Evolutionary conservation across 2,329 filamentous ascomycete species (phyloP), one percentile per base, ranked within the genome.

Genomic region (Nemania serpens): DNA sequence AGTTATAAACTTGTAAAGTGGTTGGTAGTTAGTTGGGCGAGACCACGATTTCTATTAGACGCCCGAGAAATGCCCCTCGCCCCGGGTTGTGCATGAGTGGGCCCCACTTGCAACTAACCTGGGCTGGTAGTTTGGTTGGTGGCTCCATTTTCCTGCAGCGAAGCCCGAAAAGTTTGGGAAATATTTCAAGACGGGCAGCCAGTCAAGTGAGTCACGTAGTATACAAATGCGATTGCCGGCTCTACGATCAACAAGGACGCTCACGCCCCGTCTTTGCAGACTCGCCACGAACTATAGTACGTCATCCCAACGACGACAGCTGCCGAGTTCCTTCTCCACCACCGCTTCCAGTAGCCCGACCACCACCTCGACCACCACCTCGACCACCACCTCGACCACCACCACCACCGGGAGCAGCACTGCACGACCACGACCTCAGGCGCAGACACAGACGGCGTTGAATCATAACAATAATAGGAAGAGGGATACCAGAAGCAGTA

Each of bases 181-280:
- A 52, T 15, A 58, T 63, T 61, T 63, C 55, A 25, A 51, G 58
- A 54, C 22, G 47, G n/a, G 50, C 51, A 63, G 50, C 55, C 46
- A 61, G 57, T 60, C 17, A 42, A 65, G 61, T 65, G 61, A 65
- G 55, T 64, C 63, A 61, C 57, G 57, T 61, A 64, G 17, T 12
- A 43, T 52, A 36, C 55, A 61, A 59, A 65, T 65, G 63, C 63
- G 63, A 63, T 54, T 63, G 45, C 56, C 29, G 13, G 47, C 45
- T 20, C 54, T 58, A 39, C 60, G 36, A 55, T 20, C 54, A 22
- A 39, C 55, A 34, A 61, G 45, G 58, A 56, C 62, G 52, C 33
- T 62, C 11, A 20, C 48, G 55, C 48, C 49, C 29, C 29, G 36
- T 11, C 43, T 50, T n/a, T n/a, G 29, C 39, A 47, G 25, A 36